Base-by-base conservation (phyloP, 805 yeast species). In the Ogataea trehaloabstinens region DNA sequence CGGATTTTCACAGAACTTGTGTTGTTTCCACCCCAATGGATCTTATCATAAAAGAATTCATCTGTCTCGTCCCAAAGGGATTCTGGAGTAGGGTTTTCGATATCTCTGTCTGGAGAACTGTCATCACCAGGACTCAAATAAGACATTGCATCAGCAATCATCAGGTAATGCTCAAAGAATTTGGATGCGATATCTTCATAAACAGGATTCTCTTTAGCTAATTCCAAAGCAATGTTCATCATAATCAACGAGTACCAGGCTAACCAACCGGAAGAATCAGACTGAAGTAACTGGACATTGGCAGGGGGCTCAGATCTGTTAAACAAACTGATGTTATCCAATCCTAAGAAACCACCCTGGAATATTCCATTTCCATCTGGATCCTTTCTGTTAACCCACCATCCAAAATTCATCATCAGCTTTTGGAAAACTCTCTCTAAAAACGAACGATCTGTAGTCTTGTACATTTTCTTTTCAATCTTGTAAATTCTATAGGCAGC, bases 251-350 rank as follows among this genome's bases (percentile, higher is more conserved):
- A 77, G 66, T 83, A 89, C 67, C 91, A 89, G 0, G 95, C 96
- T 93, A 89, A 86, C 97, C 97, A 89, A 20, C 96, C 96, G 8
- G 97, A 90, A 12, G 95, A 85, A 64, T 89, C 97, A 0, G 96
- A 95, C 63, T 89, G 97, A 58, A 87, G 95, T 47, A 89, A 71
- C 25, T 73, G 76, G 34, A 96, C 96, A 28, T 96, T 96, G 2
- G 95, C 86, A 28, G 97, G 97, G 1, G 95, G 93, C 67, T 89
- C 97, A 5, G 95, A 85, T 60, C 97, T 75, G 63, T 89, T 89
- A 68, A 89, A 89, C 45, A 89, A 73, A 49, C 96, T 96, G 63
- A 89, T 89, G 63, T 89, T 89, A 66, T 89, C 97, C 42, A 89
- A 70, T 6, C 97, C 97, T 42, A 89, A 71, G 63, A 89, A 89